Base-by-base conservation (phyloP, 495 filamentous ascomycete genomes). In the Podospora anserina region DNA sequence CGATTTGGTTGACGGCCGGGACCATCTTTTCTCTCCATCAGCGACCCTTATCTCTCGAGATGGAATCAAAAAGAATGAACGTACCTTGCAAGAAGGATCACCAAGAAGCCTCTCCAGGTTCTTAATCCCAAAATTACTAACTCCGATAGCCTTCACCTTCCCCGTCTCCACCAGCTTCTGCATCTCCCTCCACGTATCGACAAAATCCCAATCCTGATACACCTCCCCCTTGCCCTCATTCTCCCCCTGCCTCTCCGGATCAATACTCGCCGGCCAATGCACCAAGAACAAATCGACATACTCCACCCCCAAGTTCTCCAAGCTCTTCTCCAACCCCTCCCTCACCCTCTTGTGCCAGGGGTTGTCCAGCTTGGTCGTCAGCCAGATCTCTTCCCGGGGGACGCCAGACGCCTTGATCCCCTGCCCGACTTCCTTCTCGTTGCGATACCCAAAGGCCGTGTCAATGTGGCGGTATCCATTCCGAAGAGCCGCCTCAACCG, bases 331-430 rank as follows among this genome's bases (percentile, higher is more conserved):
- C 70, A 96, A 87, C 55, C 88, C 92, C 76, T 91, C 87, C 56
- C 88, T 77, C 7, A 80, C 81, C 9, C 79, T 80, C 75, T 90
- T 85, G 82, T 96, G 92, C 86, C 87, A 92, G 63, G 88, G 80
- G 83, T 94, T 94, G 81, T 92, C 87, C 63, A 95, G 86, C 85
- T 96, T 97, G 70, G 92, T 95, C 57, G 92, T 94, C 77, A 96
- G 81, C 86, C 89, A 96, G 78, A 96, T 90, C 77, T 96, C 82
- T 39, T 88, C 84, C 54, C 92, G 89, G 32, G 92, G 90, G 1
- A 97, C 88, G 57, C 92, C 92, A 11, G 90, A 92, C 70, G 92
- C 90, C 68, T 83, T 83, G 75, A 96, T 92, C 58, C 91, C 93
- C 70, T 89, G 81, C 68, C 91, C 93, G 66, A 95, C 91, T 74